These are phyloP conservation scores for Leishmania lainsoni DNA, from an alignment of 208 protist genomes.

Conservation along the genomic window DNA sequence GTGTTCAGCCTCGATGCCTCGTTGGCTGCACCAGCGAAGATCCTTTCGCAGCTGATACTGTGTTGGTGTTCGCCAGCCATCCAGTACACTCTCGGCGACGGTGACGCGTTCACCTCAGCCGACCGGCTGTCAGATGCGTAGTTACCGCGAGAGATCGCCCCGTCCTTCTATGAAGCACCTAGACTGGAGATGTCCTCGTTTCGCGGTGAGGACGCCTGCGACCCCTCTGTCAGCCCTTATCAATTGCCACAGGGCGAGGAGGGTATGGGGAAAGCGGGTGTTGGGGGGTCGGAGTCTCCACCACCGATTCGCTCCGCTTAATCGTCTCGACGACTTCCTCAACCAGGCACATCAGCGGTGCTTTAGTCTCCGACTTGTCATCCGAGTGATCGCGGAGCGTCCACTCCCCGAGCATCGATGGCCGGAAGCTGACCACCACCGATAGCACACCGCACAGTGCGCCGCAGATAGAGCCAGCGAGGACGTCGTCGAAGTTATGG, in stretches of 20 bases:
- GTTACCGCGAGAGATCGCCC: neutral
- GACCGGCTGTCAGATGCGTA: neutral
- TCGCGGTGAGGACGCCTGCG: neutral
- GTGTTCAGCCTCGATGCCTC: neutral
- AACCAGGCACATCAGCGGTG: neutral
- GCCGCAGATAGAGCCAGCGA: slow-evolving; percentile 71
- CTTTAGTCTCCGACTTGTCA: neutral
- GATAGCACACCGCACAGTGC: slow-evolving; percentile 40
- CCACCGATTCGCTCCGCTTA: neutral
- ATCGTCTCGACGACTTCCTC: neutral
- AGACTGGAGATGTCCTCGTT: neutral
- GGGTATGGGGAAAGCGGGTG: neutral
- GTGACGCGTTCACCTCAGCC: neutral
- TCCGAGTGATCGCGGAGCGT: slow-evolving; percentile 42
- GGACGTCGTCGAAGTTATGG: slow-evolving; percentile 88
- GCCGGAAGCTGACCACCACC: slow-evolving; percentile 36
- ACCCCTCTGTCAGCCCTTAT: neutral
- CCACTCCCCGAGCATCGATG: slow-evolving; percentile 41
- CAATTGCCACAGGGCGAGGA: neutral
- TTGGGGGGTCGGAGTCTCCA: neutral
- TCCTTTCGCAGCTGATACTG: neutral
- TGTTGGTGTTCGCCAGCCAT: neutral
- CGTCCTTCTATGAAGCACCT: neutral
- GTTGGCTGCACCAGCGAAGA: neutral
- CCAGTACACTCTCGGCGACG: neutral